A percentile compares a stretch with the other conserved stretches of the same genome.
These are phyloP conservation scores for Aspergillus calidoustus DNA, from an alignment of 2,329 filamentous ascomycete species.

Conservation along the genomic window DNA sequence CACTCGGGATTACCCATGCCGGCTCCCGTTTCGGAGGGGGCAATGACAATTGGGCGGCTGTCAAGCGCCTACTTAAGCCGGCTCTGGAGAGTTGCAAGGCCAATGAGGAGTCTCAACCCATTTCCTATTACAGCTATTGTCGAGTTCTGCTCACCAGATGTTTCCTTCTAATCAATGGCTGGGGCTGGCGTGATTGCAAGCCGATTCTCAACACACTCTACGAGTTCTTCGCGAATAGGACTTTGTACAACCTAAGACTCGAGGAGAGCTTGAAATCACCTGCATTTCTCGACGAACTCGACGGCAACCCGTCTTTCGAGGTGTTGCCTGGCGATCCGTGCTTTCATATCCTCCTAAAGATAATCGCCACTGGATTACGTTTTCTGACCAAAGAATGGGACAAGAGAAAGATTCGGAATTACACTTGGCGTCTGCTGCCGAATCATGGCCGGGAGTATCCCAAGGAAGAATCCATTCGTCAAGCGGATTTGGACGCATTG, in stretches of 20 bases:
- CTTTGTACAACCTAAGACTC: slow-evolving; percentile 55
- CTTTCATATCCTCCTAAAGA: slow-evolving; percentile 65
- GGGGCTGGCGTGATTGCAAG: slow-evolving; percentile 64
- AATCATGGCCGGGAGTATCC: slow-evolving; percentile 65
- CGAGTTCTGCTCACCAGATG: slow-evolving; percentile 58
- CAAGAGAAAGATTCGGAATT: slow-evolving; percentile 60
- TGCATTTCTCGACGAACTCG: slow-evolving; percentile 57
- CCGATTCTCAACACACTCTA: slow-evolving; percentile 58
- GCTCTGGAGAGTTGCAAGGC: slow-evolving; percentile 53
- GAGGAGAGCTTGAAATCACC: slow-evolving; percentile 60
- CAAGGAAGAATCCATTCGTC: slow-evolving; percentile 59
- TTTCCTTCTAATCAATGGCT: slow-evolving; percentile 56
- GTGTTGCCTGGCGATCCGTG: slow-evolving; percentile 55
- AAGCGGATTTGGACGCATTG: slow-evolving; percentile 60
- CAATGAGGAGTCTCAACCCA: slow-evolving; percentile 44
- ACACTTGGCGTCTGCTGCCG: slow-evolving; percentile 62
- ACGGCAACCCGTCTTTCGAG: slow-evolving; percentile 48
- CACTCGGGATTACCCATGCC: slow-evolving; percentile 50
- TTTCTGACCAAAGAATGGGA: slow-evolving; percentile 52
- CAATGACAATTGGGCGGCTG: slow-evolving; percentile 56
- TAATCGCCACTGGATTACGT: slow-evolving; percentile 55
- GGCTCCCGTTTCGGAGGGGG: slow-evolving; percentile 45
- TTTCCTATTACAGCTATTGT: slow-evolving; percentile 61
- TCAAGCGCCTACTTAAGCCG: slow-evolving; percentile 52
- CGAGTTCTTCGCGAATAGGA: slow-evolving; percentile 63